Percentiles rank a stretch among this genome's conserved stretches.
Evolutionary conservation across 2,329 filamentous ascomycete genomes (phyloP).

Genomic region (Fusarium sp.): DNA sequence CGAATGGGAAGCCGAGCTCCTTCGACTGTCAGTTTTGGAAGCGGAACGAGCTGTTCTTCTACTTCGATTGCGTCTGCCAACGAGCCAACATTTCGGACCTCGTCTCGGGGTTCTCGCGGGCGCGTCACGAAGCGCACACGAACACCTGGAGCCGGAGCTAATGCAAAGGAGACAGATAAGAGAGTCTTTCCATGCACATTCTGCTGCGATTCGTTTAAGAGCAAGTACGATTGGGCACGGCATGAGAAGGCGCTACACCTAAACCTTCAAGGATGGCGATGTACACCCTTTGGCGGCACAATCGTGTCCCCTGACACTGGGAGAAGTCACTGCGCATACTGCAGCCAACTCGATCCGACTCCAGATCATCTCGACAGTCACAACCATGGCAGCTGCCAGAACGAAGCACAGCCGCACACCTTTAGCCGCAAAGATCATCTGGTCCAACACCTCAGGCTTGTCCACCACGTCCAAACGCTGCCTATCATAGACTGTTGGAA

Average conservation of each 20-base stretch:
- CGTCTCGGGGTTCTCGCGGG: conserved; percentile 10
- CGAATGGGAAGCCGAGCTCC: conserved; percentile 25
- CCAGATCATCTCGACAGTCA: conserved; percentile 45
- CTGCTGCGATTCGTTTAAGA: conserved; percentile 46
- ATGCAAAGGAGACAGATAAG: conserved; percentile 7
- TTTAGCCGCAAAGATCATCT: conserved; percentile 54
- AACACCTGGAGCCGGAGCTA: not conserved
- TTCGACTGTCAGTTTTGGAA: conserved; percentile 34
- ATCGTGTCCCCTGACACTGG: conserved; percentile 40
- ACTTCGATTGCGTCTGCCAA: conserved; percentile 13
- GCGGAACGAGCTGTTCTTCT: conserved; percentile 39
- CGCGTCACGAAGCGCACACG: conserved; percentile 29
- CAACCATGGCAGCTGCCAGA: conserved; percentile 37
- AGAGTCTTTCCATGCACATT: conserved; percentile 43
- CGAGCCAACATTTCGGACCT: conserved; percentile 7
- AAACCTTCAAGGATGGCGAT: conserved; percentile 43
- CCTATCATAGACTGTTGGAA: conserved; percentile 58
- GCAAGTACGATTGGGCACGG: conserved; percentile 45
- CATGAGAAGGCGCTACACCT: conserved; percentile 45
- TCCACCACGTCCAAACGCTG: conserved; percentile 54
- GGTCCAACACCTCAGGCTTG: conserved; percentile 49
- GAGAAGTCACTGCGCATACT: conserved; percentile 46
- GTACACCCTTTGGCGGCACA: conserved; percentile 39
- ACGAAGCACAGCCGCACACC: conserved; percentile 13
- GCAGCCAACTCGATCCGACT: conserved; percentile 40